Conservation (phyloP, 176 grass and related monocot genomes). For the Olyra latifolia region DNA sequence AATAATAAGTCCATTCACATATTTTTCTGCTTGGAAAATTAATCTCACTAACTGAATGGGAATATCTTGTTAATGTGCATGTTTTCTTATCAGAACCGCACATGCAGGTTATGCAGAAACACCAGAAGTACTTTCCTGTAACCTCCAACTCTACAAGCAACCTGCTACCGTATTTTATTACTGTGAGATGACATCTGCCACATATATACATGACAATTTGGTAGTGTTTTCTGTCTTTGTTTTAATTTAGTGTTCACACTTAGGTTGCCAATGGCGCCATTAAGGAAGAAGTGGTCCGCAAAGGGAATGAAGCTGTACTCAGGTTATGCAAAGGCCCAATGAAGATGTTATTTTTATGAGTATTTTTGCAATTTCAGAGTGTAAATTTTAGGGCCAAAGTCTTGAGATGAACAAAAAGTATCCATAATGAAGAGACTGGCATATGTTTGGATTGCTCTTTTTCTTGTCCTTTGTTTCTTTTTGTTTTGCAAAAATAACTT, state of each 20-base stretch:
- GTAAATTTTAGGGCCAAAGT: slow-evolving; percentile 5
- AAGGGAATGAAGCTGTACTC: slow-evolving; percentile 97
- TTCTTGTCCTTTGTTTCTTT: background rate
- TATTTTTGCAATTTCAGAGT: background rate
- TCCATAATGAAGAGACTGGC: background rate
- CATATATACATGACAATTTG: slow-evolving; percentile 22
- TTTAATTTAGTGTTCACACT: slow-evolving; percentile 27
- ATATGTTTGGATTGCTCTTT: slow-evolving; percentile 22
- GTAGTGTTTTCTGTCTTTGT: background rate
- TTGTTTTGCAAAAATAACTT: slow-evolving; percentile 2
- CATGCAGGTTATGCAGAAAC: slow-evolving; percentile 94
- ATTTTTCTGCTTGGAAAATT: background rate
- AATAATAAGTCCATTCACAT: background rate
- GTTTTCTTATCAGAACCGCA: slow-evolving; percentile 15
- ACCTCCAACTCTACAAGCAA: slow-evolving; percentile 53
- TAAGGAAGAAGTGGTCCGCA: slow-evolving; percentile 72
- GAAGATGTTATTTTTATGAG: slow-evolving; percentile 24
- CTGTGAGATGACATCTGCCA: slow-evolving; percentile 56
- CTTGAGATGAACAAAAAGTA: slow-evolving; percentile 3
- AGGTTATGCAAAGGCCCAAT: slow-evolving; percentile 48
- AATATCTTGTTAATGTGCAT: background rate
- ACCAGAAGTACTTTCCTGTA: slow-evolving; percentile 93
- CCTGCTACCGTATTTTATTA: slow-evolving; percentile 87
- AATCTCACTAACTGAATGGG: background rate
- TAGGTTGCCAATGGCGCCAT: slow-evolving; percentile 91